Evolutionary conservation across 306 rosid species (phyloP).

Genomic region (Malus domestica): ASM211411v1 NC_041803.1:28072001-28072500

Average conservation of each 20-base stretch:
- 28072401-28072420: neutral
- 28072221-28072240: neutral
- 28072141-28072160: neutral
- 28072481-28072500: neutral
- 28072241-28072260: neutral
- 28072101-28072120: constrained; percentile 15
- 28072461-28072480: neutral
- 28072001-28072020: constrained; percentile 14
- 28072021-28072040: constrained; percentile 14
- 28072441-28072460: neutral
- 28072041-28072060: constrained; percentile 13
- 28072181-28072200: neutral
- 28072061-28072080: constrained; percentile 24
- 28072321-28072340: neutral
- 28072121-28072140: neutral
- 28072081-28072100: constrained; percentile 38
- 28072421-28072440: neutral
- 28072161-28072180: neutral
- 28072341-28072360: no score
- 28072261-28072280: neutral
- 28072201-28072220: neutral
- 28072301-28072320: neutral
- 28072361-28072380: no score
- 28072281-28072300: neutral
- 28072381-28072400: neutral